These are phyloP conservation scores for Penicillium soppii DNA, from an alignment of 495 filamentous ascomycete species.

Conservation along the genomic window DNA sequence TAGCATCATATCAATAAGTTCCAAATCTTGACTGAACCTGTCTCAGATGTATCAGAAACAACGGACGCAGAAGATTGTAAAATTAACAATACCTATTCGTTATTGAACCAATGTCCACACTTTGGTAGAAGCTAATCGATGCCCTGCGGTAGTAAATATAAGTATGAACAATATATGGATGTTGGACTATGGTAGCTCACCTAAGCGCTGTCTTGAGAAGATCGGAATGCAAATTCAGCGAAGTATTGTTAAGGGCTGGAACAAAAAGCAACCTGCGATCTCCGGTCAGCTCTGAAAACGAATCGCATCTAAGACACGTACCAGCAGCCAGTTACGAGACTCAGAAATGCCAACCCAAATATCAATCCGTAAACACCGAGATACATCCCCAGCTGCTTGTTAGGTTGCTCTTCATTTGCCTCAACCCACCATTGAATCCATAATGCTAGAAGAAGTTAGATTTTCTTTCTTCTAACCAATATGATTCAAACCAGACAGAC, in stretches of 20 bases:
- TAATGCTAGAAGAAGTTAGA: conserved; percentile 17
- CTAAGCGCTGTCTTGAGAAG: background rate
- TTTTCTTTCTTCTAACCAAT: background rate
- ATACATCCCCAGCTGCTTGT: conserved; percentile 36
- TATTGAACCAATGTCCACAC: conserved; percentile 13
- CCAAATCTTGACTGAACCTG: conserved; percentile 31
- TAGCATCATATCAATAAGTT: conserved; percentile 42
- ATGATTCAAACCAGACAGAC: background rate
- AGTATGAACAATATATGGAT: no score
- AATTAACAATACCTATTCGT: conserved; percentile 9
- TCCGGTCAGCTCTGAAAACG: background rate
- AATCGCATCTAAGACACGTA: conserved; percentile 16
- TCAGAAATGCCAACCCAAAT: conserved; percentile 18
- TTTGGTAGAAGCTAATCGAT: conserved; percentile 33
- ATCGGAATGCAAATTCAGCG: background rate
- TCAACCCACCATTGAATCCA: conserved; percentile 46
- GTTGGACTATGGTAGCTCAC: no score
- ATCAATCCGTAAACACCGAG: conserved; percentile 40
- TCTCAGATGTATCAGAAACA: no score
- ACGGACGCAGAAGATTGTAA: background rate
- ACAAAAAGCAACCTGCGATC: conserved; percentile 7
- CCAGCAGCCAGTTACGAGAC: conserved; percentile 33
- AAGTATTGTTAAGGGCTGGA: conserved; percentile 8
- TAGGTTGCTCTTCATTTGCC: conserved; percentile 26
- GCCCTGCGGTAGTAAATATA: conserved; percentile 28